A percentile compares a stretch with the other conserved stretches of the same genome.
These are phyloP conservation scores for Zygosaccharomyces siamensis DNA, from an alignment of 805 yeast genomes.

Conservation along the genomic window DNA sequence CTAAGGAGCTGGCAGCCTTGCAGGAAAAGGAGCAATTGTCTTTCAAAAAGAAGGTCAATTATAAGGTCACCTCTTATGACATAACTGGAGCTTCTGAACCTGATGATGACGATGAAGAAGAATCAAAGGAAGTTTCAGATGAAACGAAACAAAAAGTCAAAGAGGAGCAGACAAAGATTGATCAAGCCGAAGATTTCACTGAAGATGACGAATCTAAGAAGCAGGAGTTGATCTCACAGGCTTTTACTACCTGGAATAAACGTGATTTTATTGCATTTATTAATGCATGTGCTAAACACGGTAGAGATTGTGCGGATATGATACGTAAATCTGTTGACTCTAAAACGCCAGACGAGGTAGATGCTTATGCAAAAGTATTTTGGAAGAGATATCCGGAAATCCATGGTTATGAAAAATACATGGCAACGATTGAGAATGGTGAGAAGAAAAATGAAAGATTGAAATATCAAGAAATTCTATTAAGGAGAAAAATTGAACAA, in stretches of 20 bases:
- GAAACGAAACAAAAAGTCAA: constrained; percentile 21
- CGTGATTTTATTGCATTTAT: constrained; percentile 70
- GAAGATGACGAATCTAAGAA: constrained; percentile 57
- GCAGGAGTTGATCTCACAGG: constrained; percentile 47
- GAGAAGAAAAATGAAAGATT: constrained; percentile 60
- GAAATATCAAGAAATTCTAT: constrained; percentile 49
- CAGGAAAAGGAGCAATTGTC: constrained; percentile 62
- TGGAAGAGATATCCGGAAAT: constrained; percentile 59
- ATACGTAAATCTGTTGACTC: constrained; percentile 55
- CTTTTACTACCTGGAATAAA: constrained; percentile 66
- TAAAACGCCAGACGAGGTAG: constrained; percentile 56
- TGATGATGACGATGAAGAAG: constrained; percentile 38
- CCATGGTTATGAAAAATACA: constrained; percentile 66
- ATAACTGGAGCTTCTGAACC: constrained; percentile 51
- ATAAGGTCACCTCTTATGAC: constrained; percentile 54
- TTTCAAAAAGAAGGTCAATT: constrained; percentile 55
- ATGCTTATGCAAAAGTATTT: constrained; percentile 52
- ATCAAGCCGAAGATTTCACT: constrained; percentile 53
- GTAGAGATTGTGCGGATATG: constrained; percentile 46
- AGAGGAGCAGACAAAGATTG: constrained; percentile 50
- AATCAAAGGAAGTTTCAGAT: constrained; percentile 23
- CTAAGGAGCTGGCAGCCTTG: constrained; percentile 47
- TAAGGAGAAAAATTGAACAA: constrained; percentile 49
- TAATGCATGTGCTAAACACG: constrained; percentile 64
- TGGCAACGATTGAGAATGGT: constrained; percentile 67